These are phyloP conservation scores for Dictyostelium brefeldianum DNA, from an alignment of 78 protist genomes.

Conservation along the genomic window DNA sequence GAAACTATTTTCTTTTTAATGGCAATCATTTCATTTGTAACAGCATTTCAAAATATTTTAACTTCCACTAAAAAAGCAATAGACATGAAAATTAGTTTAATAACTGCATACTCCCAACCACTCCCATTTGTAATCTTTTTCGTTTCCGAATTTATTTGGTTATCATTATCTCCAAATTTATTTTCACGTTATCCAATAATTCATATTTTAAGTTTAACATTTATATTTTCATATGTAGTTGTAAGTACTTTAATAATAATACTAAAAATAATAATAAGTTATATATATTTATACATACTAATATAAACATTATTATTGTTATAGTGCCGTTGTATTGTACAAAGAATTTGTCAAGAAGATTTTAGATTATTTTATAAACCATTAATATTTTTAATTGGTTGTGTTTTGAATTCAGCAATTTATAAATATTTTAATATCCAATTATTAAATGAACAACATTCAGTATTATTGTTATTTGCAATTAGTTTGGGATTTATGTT, in stretches of 20 bases:
- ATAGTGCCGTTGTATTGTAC: constrained; percentile 73
- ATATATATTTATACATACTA: too few relatives aligned
- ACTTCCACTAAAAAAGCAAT: constrained; percentile 35
- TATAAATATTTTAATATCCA: not conserved
- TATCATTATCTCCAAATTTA: constrained; percentile 35
- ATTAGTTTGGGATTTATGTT: constrained; percentile 30
- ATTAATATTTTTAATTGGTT: constrained; percentile 40
- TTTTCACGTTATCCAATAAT: constrained; percentile 30
- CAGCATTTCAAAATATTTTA: constrained; percentile 18
- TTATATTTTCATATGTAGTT: constrained; percentile 56
- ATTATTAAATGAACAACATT: constrained; percentile 2
- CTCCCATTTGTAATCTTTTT: constrained; percentile 54
- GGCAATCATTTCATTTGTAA: constrained; percentile 26
- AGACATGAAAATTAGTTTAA: constrained; percentile 35
- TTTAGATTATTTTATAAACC: constrained; percentile 79
- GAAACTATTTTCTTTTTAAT: constrained; percentile 18
- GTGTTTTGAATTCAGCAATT: constrained; percentile 23
- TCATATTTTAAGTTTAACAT: constrained; percentile 44
- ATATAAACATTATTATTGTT: not conserved
- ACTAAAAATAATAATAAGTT: not conserved
- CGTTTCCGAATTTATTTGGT: constrained; percentile 38
- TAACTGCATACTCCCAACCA: constrained; percentile 67
- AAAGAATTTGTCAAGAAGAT: constrained; percentile 74
- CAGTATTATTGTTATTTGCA: constrained; percentile 26
- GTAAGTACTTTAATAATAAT: constrained; percentile 11